Evolutionary conservation across 306 rosid genomes (phyloP).

Genomic region (Quercus agrifolia): DNA sequence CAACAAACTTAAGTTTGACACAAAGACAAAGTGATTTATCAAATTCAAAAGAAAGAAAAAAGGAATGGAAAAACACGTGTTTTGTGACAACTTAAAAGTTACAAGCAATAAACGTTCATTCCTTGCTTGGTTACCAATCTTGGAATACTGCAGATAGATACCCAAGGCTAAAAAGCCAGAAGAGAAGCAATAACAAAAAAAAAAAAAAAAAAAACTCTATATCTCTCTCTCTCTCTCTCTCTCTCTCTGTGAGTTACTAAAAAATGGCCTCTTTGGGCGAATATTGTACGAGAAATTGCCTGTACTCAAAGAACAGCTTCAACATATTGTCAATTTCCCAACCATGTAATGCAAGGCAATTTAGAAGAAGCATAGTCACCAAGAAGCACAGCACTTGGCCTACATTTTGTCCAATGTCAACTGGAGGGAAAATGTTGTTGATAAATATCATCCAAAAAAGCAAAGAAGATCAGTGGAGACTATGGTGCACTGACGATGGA

Average conservation of each 20-base stretch:
- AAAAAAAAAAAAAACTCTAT: too few species aligned
- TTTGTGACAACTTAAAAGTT: neutral
- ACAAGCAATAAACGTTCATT: neutral
- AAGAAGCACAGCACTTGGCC: conserved; percentile 3
- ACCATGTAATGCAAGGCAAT: conserved; percentile 7
- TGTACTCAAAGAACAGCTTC: conserved; percentile 10
- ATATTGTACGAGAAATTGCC: conserved; percentile 5
- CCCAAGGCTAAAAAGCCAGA: neutral
- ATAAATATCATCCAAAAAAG: neutral
- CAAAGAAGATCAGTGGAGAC: conserved; percentile 34
- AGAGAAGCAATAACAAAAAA: neutral
- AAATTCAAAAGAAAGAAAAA: neutral
- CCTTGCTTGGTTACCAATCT: conserved; percentile 2
- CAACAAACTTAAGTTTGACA: neutral
- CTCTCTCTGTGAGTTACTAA: neutral
- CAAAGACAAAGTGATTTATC: neutral
- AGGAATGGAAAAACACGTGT: neutral
- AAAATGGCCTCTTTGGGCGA: conserved; percentile 39
- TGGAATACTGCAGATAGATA: neutral
- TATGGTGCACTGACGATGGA: conserved; percentile 27
- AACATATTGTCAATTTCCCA: conserved; percentile 15
- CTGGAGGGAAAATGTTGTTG: neutral
- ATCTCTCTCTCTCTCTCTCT: neutral
- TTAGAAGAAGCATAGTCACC: neutral
- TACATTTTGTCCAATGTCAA: neutral